Conservation (phyloP, 2,329 filamentous ascomycete species). For the Didymella arachidicola region DNA sequence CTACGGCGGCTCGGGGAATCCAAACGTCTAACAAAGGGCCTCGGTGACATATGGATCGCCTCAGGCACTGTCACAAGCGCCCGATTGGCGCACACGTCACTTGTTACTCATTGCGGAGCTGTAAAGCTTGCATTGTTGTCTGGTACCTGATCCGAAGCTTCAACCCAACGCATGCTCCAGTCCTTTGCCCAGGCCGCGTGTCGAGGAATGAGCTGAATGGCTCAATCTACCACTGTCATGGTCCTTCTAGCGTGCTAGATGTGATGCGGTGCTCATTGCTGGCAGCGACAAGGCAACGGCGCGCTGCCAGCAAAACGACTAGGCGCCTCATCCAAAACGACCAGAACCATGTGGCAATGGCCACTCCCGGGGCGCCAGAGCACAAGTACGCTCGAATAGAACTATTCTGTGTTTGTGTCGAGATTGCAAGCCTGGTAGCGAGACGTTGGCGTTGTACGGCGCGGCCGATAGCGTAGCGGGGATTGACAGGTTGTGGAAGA, state of each 20-base stretch:
- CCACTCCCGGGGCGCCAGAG: neutral
- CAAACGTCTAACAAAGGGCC: constrained; percentile 1
- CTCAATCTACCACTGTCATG: neutral
- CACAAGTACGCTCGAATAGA: constrained; percentile 9
- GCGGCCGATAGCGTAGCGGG: constrained; percentile 42
- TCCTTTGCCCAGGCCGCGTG: too few relatives aligned
- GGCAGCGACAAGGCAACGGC: neutral
- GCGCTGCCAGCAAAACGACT: neutral
- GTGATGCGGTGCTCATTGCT: neutral
- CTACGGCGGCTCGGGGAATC: neutral
- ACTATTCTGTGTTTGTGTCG: constrained; percentile 1
- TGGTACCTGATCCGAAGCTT: neutral
- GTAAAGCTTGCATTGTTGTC: neutral
- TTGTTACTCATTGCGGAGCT: constrained; percentile 24
- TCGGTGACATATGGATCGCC: neutral
- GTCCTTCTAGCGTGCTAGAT: neutral
- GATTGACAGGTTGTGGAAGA: constrained; percentile 19
- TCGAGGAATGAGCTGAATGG: neutral
- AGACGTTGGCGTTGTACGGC: constrained; percentile 42
- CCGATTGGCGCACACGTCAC: constrained; percentile 22
- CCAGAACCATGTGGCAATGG: constrained; percentile 15
- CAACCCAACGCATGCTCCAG: neutral
- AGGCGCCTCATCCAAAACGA: neutral
- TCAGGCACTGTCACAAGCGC: constrained; percentile 25
- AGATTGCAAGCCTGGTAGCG: constrained; percentile 36